Base-by-base conservation (phyloP, 2,329 filamentous ascomycete genomes). In the Nemania diffusa region DNA sequence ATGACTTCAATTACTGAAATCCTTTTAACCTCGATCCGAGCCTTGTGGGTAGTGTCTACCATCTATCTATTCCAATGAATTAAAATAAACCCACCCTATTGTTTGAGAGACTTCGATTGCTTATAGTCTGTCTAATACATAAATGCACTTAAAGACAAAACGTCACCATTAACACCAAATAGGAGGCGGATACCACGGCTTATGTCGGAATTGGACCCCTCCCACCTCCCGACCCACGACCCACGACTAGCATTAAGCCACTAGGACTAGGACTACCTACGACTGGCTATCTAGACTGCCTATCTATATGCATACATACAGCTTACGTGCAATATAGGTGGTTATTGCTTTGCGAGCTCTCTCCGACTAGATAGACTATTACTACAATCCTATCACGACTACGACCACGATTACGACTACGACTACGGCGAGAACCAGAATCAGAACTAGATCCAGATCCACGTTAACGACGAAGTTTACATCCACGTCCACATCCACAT, bases 161-260 rank as follows among this genome's bases (percentile, higher is more conserved):
- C 42, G 60, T 51, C 59, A 51, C 55, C 32, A 48, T 67, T 62
- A 32, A 42, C 55, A 37, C 44, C 29, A 34, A 57, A 59, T 63
- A 66, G 66, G 64, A 67, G 63, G 44, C 64, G 67, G 57, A 57
- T 57, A 60, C 57, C 56, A 34, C 67, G 63, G 59, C 63, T 66
- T n/a, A 6, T 17, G 15, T 57, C 50, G 15, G 48, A 42, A 44
- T 42, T 59, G 42, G 40, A n/a, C 46, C 53, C 53, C 58, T 51
- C 57, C 52, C 29, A 52, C 51, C 34, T 22, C 42, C 42, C 51
- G 40, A 61, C 53, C 57, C 57, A 56, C 57, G 48, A 59, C 37
- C 20, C n/a, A n/a, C n/a, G n/a, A n/a, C n/a, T n/a, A n/a, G n/a
- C n/a, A n/a, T n/a, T n/a, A n/a, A n/a, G n/a, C n/a, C n/a, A n/a